Evolutionary conservation across 345 rosid species (phyloP), one percentile per base, ranked within the genome.

Genomic region (Euphorbia pulcherrima): DNA sequence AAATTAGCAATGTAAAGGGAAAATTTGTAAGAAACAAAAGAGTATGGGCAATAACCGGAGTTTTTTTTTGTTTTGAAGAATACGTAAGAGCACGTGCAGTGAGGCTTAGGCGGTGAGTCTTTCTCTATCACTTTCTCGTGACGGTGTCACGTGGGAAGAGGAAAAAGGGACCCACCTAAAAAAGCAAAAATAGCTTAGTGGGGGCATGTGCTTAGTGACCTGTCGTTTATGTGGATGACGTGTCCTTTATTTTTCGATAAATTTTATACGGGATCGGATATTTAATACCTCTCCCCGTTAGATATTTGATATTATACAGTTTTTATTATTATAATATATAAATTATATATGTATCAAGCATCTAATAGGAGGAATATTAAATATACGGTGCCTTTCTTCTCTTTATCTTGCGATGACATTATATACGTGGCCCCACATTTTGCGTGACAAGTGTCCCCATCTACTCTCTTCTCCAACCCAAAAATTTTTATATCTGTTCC

Each of bases 181-280:
- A 16, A 71, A 30, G 14, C 11, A 30, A 26, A 61, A 51, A 28
- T 58, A 21, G 54, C 20, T 52, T 63, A 55, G 81, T 68, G 83
- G 80, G 74, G 78, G 82, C 84, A 79, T 71, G 83, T 79, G 82
- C 77, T 29, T 29, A 61, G 69, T 61, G 80, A 79, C 80, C 77
- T 65, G 82, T 79, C 82, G 60, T 64, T 71, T 41, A 58, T 59
- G 66, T 70, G 70, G 35, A 64, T 37, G 48, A 27, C 46, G 64
- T 26, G 58, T 63, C 60, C 44, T 0, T 21, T 11, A 18, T 21
- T 21, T 70, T 52, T 69, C 67, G n/a, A n/a, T n/a, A n/a, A n/a
- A n/a, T n/a, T n/a, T n/a, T n/a, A n/a, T n/a, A n/a, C n/a, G n/a
- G n/a, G n/a, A n/a, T n/a, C n/a, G n/a, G n/a, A n/a, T n/a, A n/a